Base-by-base conservation (phyloP, 768 basidiomycete genomes). In the Mycena rebaudengoi region DNA sequence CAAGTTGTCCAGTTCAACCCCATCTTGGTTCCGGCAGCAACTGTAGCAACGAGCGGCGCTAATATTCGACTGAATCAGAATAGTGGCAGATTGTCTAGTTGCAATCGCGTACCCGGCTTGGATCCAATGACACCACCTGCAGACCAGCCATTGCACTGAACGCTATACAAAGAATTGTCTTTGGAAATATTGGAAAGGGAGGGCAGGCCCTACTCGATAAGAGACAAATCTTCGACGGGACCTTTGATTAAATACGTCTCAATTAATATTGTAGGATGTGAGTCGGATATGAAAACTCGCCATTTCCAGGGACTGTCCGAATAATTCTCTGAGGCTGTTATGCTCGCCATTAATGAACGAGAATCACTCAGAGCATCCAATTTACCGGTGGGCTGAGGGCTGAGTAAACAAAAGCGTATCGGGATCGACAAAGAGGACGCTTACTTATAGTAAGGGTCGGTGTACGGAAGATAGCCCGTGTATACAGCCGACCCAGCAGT, bases 1-100 rank as follows among this genome's bases (percentile, higher is more conserved):
- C 78, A 70, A 16, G 77, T 69, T 5, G 78, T 82, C 80, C 80
- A 83, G 71, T 83, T 80, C 39, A 83, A 70, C 18, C 73, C 70
- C 26, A 83, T 69, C 26, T 72, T 67, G 14, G 76, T 74, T 11
- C 81, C 83, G 12, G 82, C 78, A 3, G 79, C 75, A n/a, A 81
- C 75, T 5, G 80, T 80, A 7, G 77, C 80, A 57, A 70, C 73
- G 23, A 83, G 65, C 4, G 80, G 74, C 7, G 80, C 80, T 23
- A 35, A 18, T 4, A 43, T 26, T 6, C 13, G 14, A 12, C 7
- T 54, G 7, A 11, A n/a, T 26, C 12, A 33, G n/a, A n/a, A n/a
- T 2, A 7, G 2, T 28, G 18, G 16, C 5, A 29, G 8, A 33
- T 11, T 25, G 21, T 21, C 7, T 4, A 44, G n/a, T n/a, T 23